phyloP scores from a whole-genome alignment of 2,329 filamentous ascomycete species.

The Pseudogymnoascus sp. region DNA sequence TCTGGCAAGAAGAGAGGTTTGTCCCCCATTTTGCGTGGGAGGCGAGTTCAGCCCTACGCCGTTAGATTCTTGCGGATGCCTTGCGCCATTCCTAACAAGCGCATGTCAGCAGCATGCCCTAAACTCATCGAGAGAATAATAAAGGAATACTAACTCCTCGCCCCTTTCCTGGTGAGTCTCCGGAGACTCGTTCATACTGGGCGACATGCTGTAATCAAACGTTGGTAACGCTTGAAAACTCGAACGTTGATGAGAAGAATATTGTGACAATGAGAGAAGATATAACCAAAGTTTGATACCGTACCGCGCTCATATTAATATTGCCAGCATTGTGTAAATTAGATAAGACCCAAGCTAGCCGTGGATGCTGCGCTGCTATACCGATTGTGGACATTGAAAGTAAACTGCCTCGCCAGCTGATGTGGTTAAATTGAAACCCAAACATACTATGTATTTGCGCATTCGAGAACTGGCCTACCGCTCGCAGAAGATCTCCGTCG shows the following conservation, averaged over 20 bases:
- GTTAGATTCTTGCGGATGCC: neutral
- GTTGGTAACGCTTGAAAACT: neutral
- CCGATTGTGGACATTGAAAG: neutral
- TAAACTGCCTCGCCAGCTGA: neutral
- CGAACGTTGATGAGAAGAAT: neutral
- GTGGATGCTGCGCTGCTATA: neutral
- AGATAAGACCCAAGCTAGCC: conserved; percentile 2
- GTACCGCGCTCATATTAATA: neutral
- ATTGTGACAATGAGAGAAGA: neutral
- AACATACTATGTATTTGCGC: neutral
- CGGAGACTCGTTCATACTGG: neutral
- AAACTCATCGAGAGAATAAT: neutral
- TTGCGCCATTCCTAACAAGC: neutral
- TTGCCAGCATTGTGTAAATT: conserved; percentile 1
- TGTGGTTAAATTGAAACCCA: conserved; percentile 1
- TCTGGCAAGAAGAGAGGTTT: conserved; percentile 15
- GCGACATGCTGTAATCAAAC: conserved; percentile 1
- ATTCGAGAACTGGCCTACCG: neutral
- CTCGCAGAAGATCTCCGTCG: neutral
- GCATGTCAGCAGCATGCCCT: neutral
- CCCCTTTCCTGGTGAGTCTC: neutral
- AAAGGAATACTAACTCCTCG: neutral
- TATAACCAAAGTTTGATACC: neutral
- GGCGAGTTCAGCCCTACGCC: neutral
- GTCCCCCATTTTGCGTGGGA: neutral